These are phyloP conservation scores for Colletotrichum tropicicola DNA, from an alignment of 2,329 filamentous ascomycete genomes.

Conservation along the genomic window DNA sequence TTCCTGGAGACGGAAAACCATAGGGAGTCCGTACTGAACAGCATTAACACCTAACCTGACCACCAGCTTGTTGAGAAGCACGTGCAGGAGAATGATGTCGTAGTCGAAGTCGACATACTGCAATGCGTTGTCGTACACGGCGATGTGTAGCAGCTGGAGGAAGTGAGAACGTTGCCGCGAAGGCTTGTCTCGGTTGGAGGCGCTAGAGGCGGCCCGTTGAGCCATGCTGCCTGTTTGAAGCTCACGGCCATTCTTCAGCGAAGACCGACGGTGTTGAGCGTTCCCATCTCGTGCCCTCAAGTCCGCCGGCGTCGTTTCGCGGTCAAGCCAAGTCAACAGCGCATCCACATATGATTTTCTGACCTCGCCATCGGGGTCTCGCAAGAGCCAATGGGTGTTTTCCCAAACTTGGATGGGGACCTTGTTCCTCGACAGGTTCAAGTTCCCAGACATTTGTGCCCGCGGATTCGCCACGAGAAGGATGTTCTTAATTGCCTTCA, in stretches of 20 bases:
- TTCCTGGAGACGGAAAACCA: constrained; percentile 89
- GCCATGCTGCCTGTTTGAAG: constrained; percentile 51
- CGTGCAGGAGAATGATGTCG: constrained; percentile 80
- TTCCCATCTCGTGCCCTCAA: constrained; percentile 68
- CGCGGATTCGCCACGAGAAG: constrained; percentile 81
- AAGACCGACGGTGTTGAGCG: constrained; percentile 53
- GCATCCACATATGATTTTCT: constrained; percentile 88
- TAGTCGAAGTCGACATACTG: constrained; percentile 77
- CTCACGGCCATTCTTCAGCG: constrained; percentile 52
- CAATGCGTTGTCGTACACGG: constrained; percentile 87
- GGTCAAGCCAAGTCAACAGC: constrained; percentile 82
- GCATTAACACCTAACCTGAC: constrained; percentile 85
- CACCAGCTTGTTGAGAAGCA: constrained; percentile 79
- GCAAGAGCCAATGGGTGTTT: constrained; percentile 92
- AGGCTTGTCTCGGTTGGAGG: constrained; percentile 68
- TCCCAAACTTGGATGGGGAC: constrained; percentile 91
- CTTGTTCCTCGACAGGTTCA: constrained; percentile 74
- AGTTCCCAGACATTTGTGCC: constrained; percentile 65
- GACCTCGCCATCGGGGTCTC: constrained; percentile 80
- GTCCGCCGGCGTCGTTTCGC: constrained; percentile 78
- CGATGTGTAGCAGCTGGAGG: constrained; percentile 82
- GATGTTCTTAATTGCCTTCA: constrained; percentile 84
- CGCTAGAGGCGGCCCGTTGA: constrained; percentile 74
- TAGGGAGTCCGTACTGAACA: constrained; percentile 79
- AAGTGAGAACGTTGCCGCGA: constrained; percentile 72